phyloP scores from a whole-genome alignment of 305 asterid genomes.

The Andrographis paniculata region DNA sequence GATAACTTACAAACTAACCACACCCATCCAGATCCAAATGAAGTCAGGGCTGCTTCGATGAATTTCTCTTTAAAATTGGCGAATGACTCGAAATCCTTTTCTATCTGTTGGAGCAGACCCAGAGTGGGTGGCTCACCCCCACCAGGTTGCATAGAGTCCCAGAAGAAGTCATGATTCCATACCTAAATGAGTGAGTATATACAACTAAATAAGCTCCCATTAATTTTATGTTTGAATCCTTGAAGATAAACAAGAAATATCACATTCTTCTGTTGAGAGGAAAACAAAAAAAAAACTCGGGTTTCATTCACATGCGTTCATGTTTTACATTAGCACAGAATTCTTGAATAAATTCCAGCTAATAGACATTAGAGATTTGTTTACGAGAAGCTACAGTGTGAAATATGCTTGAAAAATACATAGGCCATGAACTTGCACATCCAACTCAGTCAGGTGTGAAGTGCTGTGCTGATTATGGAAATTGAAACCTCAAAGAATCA shows the following conservation, averaged over 20 bases:
- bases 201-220: slow-evolving; percentile 8
- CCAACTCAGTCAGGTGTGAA: no score
- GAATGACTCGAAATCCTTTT: slow-evolving; percentile 84
- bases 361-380: no score
- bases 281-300: no score
- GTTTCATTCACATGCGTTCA: no score
- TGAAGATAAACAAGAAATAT: slow-evolving; percentile 5
- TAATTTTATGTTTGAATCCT: slow-evolving; percentile 9
- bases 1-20: slow-evolving; percentile 89
- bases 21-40: slow-evolving; percentile 90
- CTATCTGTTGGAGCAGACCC: slow-evolving; percentile 76
- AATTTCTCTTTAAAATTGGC: slow-evolving; percentile 65
- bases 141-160: slow-evolving; percentile 96
- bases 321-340: no score
- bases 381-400: no score
- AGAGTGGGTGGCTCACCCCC: slow-evolving; percentile 69
- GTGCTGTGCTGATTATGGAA: no score
- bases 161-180: slow-evolving; percentile 97
- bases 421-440: no score
- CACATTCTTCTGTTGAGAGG: no score
- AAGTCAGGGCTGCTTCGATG: slow-evolving; percentile 52
- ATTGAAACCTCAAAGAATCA: no score
- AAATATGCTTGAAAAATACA: no score
- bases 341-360: no score
- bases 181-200: slow-evolving; percentile 36